These are phyloP conservation scores for Lachnellula hyalina DNA, from an alignment of 2,329 filamentous ascomycete species.

Conservation along the genomic window DNA sequence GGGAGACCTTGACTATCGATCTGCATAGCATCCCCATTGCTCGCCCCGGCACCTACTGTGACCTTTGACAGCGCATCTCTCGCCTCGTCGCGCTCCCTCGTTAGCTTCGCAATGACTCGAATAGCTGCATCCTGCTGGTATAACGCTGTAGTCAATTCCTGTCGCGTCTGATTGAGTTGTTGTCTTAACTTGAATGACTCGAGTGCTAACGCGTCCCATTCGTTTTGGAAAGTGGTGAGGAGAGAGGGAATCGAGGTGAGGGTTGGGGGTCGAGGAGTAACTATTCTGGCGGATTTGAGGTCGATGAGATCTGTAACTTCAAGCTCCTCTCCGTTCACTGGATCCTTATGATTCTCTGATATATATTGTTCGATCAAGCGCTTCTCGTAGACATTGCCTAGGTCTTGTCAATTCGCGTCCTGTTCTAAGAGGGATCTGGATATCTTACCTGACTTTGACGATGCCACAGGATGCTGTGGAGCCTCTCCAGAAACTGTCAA, in stretches of 20 bases:
- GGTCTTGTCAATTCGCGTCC: constrained; percentile 10
- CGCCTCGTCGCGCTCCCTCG: constrained; percentile 89
- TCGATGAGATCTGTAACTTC: constrained; percentile 80
- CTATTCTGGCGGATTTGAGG: constrained; percentile 75
- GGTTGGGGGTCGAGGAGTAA: constrained; percentile 84
- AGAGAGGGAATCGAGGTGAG: constrained; percentile 95
- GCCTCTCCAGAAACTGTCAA: constrained; percentile 85
- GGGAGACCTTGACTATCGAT: constrained; percentile 77
- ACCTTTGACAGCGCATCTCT: constrained; percentile 83
- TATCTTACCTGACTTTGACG: constrained; percentile 79
- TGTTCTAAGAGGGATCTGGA: constrained; percentile 12
- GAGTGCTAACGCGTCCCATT: constrained; percentile 91
- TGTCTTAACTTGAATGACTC: constrained; percentile 90
- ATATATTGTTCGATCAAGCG: constrained; percentile 94
- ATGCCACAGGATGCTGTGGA: constrained; percentile 90
- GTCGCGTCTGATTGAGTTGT: constrained; percentile 81
- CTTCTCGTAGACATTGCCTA: constrained; percentile 89
- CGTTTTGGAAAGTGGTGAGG: constrained; percentile 91
- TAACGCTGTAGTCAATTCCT: constrained; percentile 87
- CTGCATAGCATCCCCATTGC: constrained; percentile 81
- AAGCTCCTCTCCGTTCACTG: constrained; percentile 81
- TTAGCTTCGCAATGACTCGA: constrained; percentile 84
- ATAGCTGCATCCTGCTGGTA: constrained; percentile 98
- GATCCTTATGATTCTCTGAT: constrained; percentile 86
- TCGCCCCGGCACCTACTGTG: constrained; percentile 57